Base-by-base conservation (phyloP, 306 rosid species). In the Comarum palustre region DNA sequence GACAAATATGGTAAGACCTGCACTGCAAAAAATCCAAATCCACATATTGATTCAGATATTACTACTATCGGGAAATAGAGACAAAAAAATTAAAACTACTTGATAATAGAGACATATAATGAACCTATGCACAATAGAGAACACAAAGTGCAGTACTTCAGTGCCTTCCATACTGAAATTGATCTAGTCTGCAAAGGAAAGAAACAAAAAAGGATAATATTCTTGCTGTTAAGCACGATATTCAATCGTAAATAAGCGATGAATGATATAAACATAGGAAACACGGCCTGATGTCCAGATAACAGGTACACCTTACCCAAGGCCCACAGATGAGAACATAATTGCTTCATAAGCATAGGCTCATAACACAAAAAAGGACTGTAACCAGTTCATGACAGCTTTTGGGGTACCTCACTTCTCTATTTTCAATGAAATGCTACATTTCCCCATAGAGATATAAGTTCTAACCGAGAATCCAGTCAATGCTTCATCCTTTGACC, bases 1-100 rank as follows among this genome's bases (percentile, higher is more conserved):
- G 69, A 89, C 77, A 78, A 87, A 71, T 45, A 86, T 38, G 42
- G 98, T 90, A 69, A 90, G 77, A 84, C 96, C 98, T 93, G 92
- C 45, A 47, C 61, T 61, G 64, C 59, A 58, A 64, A 82, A 72
- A 76, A 77, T 71, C 66, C 66, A 78, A 67, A 73, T 71, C 75
- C 70, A 79, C 50, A 84, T 50, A 70, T 45, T 73, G 32, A 66
- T 69, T 45, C 16, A 69, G 32, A 31, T 36, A 69, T 6, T 32
- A 20, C 29, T 29, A 29, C 36, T 32, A n/a, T 6, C 46, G 19
- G 32, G 63, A 16, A 47, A 11, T 20, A 51, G 57, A 69, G 34
- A 51, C 14, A 50, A 41, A 52, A 15, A 69, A 46, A 31, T 6
- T 48, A 47, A 58, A 25, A 1, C 0, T 55, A 1, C 11, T 41